Base-by-base conservation (phyloP, 2,329 filamentous ascomycete genomes). In the Aspergillus pseudoglaucus region DNA sequence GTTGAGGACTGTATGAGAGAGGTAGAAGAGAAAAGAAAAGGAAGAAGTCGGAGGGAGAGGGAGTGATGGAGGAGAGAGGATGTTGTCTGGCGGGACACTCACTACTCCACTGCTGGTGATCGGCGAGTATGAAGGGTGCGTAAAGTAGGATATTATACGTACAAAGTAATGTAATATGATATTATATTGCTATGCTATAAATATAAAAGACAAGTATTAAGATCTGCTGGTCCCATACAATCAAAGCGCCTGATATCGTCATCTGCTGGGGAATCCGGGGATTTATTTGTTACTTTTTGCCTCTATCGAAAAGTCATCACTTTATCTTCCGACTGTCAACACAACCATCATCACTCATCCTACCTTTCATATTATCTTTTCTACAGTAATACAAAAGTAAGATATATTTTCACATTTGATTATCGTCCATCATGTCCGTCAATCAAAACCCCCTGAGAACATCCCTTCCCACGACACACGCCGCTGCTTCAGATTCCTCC, bases 381-480 rank as follows among this genome's bases (percentile, higher is more conserved):
- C 10, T 12, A 30, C 25, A 30, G 12, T 30, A 30, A 10, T 30
- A 30, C 25, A 12, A 12, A 12, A 30, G 25, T 30, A 30, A 30
- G n/a, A 30, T 30, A 30, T 4, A 12, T 30, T 27, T 30, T 12
- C 4, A 30, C 10, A 5, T 30, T 30, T 12, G 25, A 12, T 30
- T 30, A 30, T 12, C 25, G 8, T 20, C 38, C 41, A 54, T 4
- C 9, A 62, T 63, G 58, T 41, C 51, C 33, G 44, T 53, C 42
- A 53, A 47, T 6, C 22, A 47, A 57, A 49, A 32, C 71, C 43
- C 69, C 71, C 18, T 87, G 14, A 87, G 85, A 63, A 83, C 80
- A 47, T 72, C 76, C 22, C 71, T 73, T 15, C 66, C 67, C 8
- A 60, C 66, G 20, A 58, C 65, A 18, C 67, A 64, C 47, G 64